phyloP scores from a whole-genome alignment of 257 asterid species.

The Fraxinus anomala region DNA sequence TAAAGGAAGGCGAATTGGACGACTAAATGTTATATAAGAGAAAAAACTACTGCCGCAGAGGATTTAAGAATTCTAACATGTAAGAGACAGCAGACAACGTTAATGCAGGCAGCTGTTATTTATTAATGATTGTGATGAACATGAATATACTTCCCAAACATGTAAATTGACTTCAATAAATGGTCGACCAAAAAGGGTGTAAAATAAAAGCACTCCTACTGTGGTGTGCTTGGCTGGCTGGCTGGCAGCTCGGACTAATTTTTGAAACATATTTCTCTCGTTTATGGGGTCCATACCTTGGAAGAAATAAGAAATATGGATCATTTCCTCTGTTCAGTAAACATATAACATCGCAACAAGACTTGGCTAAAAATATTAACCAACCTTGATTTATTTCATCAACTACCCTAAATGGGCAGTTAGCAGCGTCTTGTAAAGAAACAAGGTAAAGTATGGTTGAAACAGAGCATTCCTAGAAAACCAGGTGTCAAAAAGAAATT shows the following conservation, averaged over 20 bases:
- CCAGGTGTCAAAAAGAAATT: slow-evolving; percentile 24
- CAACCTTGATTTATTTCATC: slow-evolving; percentile 99
- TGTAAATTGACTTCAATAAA: not conserved
- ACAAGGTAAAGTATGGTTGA: slow-evolving; percentile 95
- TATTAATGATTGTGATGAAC: not conserved
- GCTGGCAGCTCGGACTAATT: slow-evolving; percentile 93
- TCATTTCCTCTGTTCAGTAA: slow-evolving; percentile 17
- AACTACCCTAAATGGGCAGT: slow-evolving; percentile 97
- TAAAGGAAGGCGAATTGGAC: not conserved
- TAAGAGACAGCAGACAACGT: slow-evolving; percentile 1
- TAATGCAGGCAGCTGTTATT: not conserved
- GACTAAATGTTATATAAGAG: not conserved
- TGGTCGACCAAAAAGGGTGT: slow-evolving; percentile 4
- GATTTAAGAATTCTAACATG: not conserved
- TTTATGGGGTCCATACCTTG: slow-evolving; percentile 97
- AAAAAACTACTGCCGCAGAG: not conserved
- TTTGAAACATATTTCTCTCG: slow-evolving; percentile 98
- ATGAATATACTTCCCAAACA: not conserved
- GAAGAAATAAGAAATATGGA: slow-evolving; percentile 24
- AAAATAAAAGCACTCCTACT: slow-evolving; percentile 50
- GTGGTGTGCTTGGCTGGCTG: slow-evolving; percentile 79
- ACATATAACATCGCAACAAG: slow-evolving; percentile 14
- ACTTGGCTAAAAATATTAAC: slow-evolving; percentile 27
- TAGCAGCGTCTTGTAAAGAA: slow-evolving; percentile 92
- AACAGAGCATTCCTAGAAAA: slow-evolving; percentile 85